Evolutionary conservation across 352 stramenopile genomes (phyloP), one percentile per base, ranked within the genome.

Genomic region (Salisapilia sapeloensis): DNA sequence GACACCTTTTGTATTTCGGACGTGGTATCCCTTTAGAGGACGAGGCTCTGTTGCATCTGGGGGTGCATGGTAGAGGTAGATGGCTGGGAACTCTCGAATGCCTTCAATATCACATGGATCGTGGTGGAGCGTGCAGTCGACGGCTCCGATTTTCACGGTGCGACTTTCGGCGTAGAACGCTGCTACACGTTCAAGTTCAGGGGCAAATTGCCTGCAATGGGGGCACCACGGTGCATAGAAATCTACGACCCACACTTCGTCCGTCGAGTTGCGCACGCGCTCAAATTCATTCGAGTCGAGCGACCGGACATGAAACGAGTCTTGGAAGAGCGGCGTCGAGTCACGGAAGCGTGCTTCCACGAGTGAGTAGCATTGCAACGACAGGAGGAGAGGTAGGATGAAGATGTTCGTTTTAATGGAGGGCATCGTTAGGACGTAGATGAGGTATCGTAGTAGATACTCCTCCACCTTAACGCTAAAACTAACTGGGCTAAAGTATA

Each of bases 141-240:
- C 62, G 17, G 70, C 74, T 19, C 74, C 74, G 23, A 84, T 53
- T 37, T 70, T 53, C 12, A 90, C 55, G 26, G 40, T 48, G 18
- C 57, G 44, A 11, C 53, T 62, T 11, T 59, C 53, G 12, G 51
- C 56, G 34, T 87, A 85, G 24, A 85, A 77, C 6, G 50, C 56
- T 14, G 63, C 66, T 15, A 87, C 48, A 31, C 62, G 67, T 27
- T 87, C 75, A 50, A 57, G 71, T 29, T 74, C 54, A 4, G 75
- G 71, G 28, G 75, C 75, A 25, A 91, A 83, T 19, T 77, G 35
- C 36, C 61, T 60, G 41, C 72, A 91, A 42, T 91, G 75, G 16
- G 65, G 65, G 40, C 75, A 91, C 75, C 71, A 87, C 6, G 75
- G 69, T 24, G 75, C 59, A 48, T 91, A 91, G 40, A 84, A 91